phyloP scores from a whole-genome alignment of 169 alveolate genomes.

The Babesia divergens region DNA sequence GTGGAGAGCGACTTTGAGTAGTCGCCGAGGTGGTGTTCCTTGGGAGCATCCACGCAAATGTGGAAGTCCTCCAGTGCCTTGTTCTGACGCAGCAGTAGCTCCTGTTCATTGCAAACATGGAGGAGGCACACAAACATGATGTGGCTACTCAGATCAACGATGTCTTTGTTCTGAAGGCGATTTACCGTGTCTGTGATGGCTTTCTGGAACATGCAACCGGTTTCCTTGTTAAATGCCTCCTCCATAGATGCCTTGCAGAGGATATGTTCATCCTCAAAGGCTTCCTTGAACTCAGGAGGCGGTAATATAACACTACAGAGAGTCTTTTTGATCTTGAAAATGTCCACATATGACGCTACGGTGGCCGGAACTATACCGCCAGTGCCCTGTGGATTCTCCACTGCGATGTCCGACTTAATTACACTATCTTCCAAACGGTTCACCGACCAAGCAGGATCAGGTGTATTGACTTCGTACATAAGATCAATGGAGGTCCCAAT shows the following conservation, averaged over 20 bases:
- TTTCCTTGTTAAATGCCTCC: neutral
- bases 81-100: slow-evolving; percentile 24
- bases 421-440: neutral
- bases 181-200: slow-evolving; percentile 37
- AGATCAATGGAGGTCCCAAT: neutral
- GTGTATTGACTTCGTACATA: slow-evolving; percentile 9
- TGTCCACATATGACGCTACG: slow-evolving; percentile 31
- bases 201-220: slow-evolving; percentile 21
- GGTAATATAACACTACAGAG: slow-evolving; percentile 46
- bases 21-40: slow-evolving; percentile 30
- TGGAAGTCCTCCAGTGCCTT: slow-evolving; percentile 23
- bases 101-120: slow-evolving; percentile 66
- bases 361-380: slow-evolving; percentile 28
- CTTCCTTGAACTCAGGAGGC: slow-evolving; percentile 47
- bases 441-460: neutral
- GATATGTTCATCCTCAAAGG: slow-evolving; percentile 7
- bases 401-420: neutral
- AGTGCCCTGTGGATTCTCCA: neutral
- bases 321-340: slow-evolving; percentile 48
- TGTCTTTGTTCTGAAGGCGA: slow-evolving; percentile 3
- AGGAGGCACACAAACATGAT: slow-evolving; percentile 62
- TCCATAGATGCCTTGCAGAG: neutral
- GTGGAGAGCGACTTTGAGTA: neutral
- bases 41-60: slow-evolving; percentile 29
- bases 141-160: slow-evolving; percentile 37